Evolutionary conservation across 371 early-diverging fungal genomes (phyloP), one percentile per base, ranked within the genome.

Genomic region (Umbelopsis sp.): DNA sequence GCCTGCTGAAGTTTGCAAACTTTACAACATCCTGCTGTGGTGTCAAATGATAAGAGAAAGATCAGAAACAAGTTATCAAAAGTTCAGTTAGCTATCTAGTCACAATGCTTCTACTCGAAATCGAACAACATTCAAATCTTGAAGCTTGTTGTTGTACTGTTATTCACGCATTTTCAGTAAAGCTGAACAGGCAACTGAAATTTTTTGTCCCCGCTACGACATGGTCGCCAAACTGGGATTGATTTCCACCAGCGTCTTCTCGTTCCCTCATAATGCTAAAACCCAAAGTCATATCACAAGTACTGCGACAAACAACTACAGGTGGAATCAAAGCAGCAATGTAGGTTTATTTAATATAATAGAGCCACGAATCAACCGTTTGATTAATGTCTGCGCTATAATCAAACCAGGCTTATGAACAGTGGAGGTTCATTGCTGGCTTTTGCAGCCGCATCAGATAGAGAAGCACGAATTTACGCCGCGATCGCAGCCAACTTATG

Each of bases 401-500:
- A 32, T 25, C 29, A 9, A 38, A 32, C 35, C 72, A 93, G 92
- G 65, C 81, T 93, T 44, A 77, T 92, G 70, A 91, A 88, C 69
- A 80, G 77, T 38, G 92, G 91, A 72, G 94, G 94, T 20, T 89
- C 91, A 1, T 74, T 92, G 22, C 74, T 93, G 38, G 89, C 91
- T 9, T 93, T 85, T 74, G 83, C 90, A 38, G 89, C 91, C 32
- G 87, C 85, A 22, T 78, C 86, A 18, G 90, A 88, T 63, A 80
- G 83, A 38, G 84, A 87, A 32, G 91, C 91, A 1, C 86, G 85
- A 44, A 83, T 87, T 53, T 81, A 88, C 69, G 90, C 92, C 11
- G 92, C 94, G 20, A 89, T 92, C 45, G 88, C 88, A 3, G 87
- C 91, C 65, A 92, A 91, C 74, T 83, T 91, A n/a, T 93, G 94